Evolutionary conservation across 192 early-diverging fungal species (phyloP).

Genomic region (Coemansia guatemalensis): DNA sequence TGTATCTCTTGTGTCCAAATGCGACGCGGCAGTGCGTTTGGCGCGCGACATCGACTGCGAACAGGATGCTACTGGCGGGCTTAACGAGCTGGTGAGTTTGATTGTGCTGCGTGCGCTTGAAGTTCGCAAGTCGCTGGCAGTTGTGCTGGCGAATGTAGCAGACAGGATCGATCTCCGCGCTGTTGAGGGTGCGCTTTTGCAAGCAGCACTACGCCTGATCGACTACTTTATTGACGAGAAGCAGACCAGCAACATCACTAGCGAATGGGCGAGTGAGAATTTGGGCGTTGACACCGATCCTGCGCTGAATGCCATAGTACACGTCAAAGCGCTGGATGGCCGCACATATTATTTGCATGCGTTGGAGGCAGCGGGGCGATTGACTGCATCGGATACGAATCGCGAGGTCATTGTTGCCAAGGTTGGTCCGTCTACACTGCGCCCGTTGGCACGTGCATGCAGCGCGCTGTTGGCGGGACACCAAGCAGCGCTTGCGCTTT

Average conservation of each 20-base stretch:
- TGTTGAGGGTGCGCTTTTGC: conserved; percentile 13
- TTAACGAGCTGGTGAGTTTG: conserved; percentile 17
- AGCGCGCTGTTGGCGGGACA: conserved; percentile 31
- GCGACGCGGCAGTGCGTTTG: conserved; percentile 14
- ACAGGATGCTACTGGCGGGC: neutral
- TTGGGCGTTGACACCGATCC: conserved; percentile 4
- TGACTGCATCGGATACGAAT: conserved; percentile 30
- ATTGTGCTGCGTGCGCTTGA: conserved; percentile 41
- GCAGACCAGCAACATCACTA: conserved; percentile 24
- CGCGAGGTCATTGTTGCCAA: conserved; percentile 16
- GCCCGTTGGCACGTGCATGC: conserved; percentile 33
- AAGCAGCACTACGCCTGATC: conserved; percentile 26
- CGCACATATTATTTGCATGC: conserved; percentile 40
- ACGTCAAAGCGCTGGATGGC: conserved; percentile 29
- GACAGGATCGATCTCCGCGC: conserved; percentile 28
- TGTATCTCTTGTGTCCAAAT: conserved; percentile 15
- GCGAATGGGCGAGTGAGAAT: conserved; percentile 31
- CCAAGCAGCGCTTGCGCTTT: conserved; percentile 19
- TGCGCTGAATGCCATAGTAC: conserved; percentile 1
- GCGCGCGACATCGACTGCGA: conserved; percentile 6
- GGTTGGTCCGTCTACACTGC: conserved; percentile 4
- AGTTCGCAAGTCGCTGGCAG: conserved; percentile 38
- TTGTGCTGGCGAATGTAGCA: conserved; percentile 37
- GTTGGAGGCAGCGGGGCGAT: conserved; percentile 33
- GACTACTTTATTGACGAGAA: conserved; percentile 46